Percentiles rank a stretch among this genome's conserved stretches.
Conservation (phyloP, 345 rosid genomes). For the Ailanthus altissimus region DNA sequence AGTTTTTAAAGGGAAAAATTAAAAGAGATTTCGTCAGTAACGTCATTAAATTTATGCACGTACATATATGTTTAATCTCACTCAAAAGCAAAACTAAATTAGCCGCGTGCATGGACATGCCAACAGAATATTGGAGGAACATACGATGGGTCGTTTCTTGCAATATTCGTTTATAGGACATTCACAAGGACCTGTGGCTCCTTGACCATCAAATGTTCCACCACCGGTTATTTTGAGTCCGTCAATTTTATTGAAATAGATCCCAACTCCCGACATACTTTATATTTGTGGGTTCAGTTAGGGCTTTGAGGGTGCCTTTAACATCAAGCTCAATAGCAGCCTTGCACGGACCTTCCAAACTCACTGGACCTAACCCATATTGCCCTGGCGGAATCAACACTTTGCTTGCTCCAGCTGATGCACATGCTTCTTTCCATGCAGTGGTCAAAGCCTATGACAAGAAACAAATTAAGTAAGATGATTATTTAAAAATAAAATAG, state of each 20-base stretch:
- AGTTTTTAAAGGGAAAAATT: not conserved
- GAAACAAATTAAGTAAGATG: not conserved
- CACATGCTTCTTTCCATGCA: conserved; percentile 60
- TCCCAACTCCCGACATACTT: conserved; percentile 44
- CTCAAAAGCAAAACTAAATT: not conserved
- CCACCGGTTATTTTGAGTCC: conserved; percentile 45
- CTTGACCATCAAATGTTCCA: conserved; percentile 69
- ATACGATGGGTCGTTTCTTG: conserved; percentile 46
- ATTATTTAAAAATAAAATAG: not conserved
- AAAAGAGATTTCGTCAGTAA: not conserved
- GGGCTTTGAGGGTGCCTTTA: conserved; percentile 49
- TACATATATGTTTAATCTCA: too few relatives aligned
- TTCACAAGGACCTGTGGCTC: conserved; percentile 42
- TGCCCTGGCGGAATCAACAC: conserved; percentile 48
- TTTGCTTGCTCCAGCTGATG: conserved; percentile 32
- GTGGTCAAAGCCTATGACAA: conserved; percentile 27
- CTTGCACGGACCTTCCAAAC: conserved; percentile 54
- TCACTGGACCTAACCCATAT: conserved; percentile 26
- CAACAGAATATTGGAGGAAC: conserved; percentile 15
- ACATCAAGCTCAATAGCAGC: conserved; percentile 34
- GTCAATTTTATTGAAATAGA: conserved; percentile 38
- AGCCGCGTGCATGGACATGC: not conserved
- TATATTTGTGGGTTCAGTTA: conserved; percentile 29
- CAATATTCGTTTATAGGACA: conserved; percentile 33
- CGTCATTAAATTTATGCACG: too few relatives aligned